phyloP scores from a whole-genome alignment of 1,139 yeast species.

The Barnettozyma hawaiiensis region DNA sequence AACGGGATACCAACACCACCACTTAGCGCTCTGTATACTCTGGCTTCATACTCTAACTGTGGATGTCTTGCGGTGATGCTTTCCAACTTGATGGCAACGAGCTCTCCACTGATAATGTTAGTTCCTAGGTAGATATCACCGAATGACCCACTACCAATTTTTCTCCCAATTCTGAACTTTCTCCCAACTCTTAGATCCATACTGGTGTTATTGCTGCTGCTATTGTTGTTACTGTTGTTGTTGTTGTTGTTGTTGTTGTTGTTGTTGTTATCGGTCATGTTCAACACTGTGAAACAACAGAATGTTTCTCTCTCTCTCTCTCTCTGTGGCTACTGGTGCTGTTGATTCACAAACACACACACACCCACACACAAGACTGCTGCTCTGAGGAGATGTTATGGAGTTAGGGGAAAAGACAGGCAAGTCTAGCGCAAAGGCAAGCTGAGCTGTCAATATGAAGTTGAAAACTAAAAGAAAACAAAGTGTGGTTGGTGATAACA shows the following conservation, averaged over 20 bases:
- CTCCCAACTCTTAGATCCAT: slow-evolving; percentile 88
- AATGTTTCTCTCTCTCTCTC: neutral
- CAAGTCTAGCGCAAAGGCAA: too few species aligned
- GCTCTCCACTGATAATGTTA: slow-evolving; percentile 92
- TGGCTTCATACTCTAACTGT: slow-evolving; percentile 93
- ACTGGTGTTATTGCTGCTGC: slow-evolving; percentile 11
- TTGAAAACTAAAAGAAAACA: too few species aligned
- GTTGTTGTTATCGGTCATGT: slow-evolving; percentile 5
- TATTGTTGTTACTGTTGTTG: too few species aligned
- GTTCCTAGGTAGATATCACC: slow-evolving; percentile 95
- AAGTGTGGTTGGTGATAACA: too few species aligned
- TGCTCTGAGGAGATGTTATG: too few species aligned
- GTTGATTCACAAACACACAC: too few species aligned
- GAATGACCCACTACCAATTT: slow-evolving; percentile 95
- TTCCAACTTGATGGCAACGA: slow-evolving; percentile 94
- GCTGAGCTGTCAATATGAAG: too few species aligned
- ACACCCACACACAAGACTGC: too few species aligned
- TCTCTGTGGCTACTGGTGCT: too few species aligned
- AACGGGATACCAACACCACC: slow-evolving; percentile 98
- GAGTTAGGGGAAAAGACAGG: too few species aligned
- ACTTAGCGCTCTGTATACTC: slow-evolving; percentile 87
- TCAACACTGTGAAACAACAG: neutral
- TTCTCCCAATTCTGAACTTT: slow-evolving; percentile 90
- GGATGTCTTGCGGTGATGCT: slow-evolving; percentile 91
- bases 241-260: too few species aligned